These are phyloP conservation scores for Barnettozyma pratensis DNA, from an alignment of 805 yeast genomes.

Conservation along the genomic window DNA sequence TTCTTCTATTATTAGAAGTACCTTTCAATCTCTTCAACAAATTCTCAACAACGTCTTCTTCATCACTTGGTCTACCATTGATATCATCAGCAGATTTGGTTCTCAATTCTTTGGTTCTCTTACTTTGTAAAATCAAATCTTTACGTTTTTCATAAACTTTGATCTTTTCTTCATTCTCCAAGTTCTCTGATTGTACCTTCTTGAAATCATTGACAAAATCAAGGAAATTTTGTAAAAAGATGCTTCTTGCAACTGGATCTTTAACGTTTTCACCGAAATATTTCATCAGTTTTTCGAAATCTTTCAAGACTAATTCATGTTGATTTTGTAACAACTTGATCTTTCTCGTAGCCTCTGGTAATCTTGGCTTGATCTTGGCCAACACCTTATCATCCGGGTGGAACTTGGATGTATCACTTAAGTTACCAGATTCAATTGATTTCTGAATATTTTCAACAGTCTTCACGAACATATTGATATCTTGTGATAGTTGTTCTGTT, in stretches of 20 bases:
- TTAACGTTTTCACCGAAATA: conserved; percentile 67
- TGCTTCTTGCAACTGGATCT: conserved; percentile 47
- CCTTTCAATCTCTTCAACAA: conserved; percentile 82
- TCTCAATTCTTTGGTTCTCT: conserved; percentile 9
- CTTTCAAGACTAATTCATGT: conserved; percentile 43
- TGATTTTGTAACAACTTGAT: conserved; percentile 47
- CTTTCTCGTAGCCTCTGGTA: conserved; percentile 51
- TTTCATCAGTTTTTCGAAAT: conserved; percentile 54
- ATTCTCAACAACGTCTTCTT: conserved; percentile 70
- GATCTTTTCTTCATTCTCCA: conserved; percentile 63
- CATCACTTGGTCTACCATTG: conserved; percentile 28
- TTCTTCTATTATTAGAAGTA: conserved; percentile 33
- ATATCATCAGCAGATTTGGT: conserved; percentile 27
- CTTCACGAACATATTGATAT: conserved; percentile 49
- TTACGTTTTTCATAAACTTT: conserved; percentile 61
- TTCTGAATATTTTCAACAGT: conserved; percentile 46
- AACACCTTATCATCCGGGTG: conserved; percentile 65
- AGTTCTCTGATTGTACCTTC: conserved; percentile 59
- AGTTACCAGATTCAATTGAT: conserved; percentile 55
- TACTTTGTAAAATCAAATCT: conserved; percentile 37
- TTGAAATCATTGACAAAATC: conserved; percentile 57
- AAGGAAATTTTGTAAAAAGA: conserved; percentile 58
- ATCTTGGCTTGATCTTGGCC: conserved; percentile 44
- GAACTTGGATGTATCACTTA: conserved; percentile 55
- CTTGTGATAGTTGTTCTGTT: conserved; percentile 56